Evolutionary conservation across 495 filamentous ascomycete species (phyloP).

Genomic region (Xylona heveae): DNA sequence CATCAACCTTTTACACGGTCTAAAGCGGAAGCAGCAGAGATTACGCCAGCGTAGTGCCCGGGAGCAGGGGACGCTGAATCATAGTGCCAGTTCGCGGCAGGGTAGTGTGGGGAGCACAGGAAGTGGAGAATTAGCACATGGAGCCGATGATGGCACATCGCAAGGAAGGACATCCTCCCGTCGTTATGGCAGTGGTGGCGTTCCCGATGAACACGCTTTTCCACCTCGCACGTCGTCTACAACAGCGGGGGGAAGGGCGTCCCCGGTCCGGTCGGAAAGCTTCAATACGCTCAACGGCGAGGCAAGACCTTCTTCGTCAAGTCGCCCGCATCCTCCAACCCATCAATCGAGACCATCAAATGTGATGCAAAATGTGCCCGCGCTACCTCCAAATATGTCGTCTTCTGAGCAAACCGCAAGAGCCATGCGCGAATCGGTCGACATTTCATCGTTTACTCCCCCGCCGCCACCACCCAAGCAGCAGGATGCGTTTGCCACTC

Average conservation of each 20-base stretch:
- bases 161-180: conserved; percentile 17
- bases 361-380: conserved; percentile 45
- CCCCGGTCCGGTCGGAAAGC: conserved; percentile 7
- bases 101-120: conserved; percentile 38
- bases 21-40: conserved; percentile 90
- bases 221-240: conserved; percentile 24
- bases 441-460: conserved; percentile 3
- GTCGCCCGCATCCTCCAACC: conserved; percentile 12
- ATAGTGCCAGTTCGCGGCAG: conserved; percentile 25
- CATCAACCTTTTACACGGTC: conserved; percentile 82
- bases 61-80: conserved; percentile 33
- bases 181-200: conserved; percentile 24
- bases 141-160: conserved; percentile 15
- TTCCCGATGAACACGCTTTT: conserved; percentile 22
- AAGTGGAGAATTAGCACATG: conserved; percentile 41
- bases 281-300: conserved; percentile 4
- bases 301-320: conserved; percentile 6
- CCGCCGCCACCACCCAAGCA: conserved; percentile 43
- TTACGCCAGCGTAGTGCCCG: conserved; percentile 59
- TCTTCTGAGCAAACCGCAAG: too few relatives aligned
- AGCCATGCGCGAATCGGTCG: too few relatives aligned
- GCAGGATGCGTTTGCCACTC: conserved; percentile 73
- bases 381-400: conserved; percentile 34
- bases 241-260: conserved; percentile 9
- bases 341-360: conserved; percentile 31